These are phyloP conservation scores for Neurospora sp. DNA, from an alignment of 495 filamentous ascomycete genomes.

Conservation along the genomic window DNA sequence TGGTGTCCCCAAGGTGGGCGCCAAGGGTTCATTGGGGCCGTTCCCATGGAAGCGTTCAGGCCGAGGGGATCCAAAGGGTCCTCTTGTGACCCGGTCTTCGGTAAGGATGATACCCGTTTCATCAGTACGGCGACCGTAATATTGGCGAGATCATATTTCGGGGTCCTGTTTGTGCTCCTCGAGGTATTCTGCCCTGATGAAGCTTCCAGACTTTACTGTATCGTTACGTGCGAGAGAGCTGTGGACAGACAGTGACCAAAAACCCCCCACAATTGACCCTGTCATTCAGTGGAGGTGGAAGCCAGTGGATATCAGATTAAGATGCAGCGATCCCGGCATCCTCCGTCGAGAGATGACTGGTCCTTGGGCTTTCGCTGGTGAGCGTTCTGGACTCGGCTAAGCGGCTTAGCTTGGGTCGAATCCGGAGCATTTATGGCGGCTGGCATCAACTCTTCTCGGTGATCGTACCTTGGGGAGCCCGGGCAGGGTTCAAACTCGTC, in stretches of 20 bases:
- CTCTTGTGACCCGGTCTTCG: neutral
- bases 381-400: neutral
- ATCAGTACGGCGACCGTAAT: neutral
- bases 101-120: neutral
- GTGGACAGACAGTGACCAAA: neutral
- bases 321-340: constrained; percentile 5
- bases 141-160: neutral
- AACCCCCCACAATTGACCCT: neutral
- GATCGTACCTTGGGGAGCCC: neutral
- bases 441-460: neutral
- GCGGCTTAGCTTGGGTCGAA: neutral
- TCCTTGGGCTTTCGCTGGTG: neutral
- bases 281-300: neutral
- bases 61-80: neutral
- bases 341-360: neutral
- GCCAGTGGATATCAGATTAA: neutral
- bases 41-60: neutral
- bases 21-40: neutral
- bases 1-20: neutral
- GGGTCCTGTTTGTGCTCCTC: neutral
- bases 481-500: neutral
- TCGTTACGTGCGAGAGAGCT: neutral
- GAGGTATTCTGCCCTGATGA: neutral
- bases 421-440: constrained; percentile 17
- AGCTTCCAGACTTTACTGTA: neutral